Conservation (phyloP, 1,139 yeast species). For the Saccharomyces hybrid region DNA sequence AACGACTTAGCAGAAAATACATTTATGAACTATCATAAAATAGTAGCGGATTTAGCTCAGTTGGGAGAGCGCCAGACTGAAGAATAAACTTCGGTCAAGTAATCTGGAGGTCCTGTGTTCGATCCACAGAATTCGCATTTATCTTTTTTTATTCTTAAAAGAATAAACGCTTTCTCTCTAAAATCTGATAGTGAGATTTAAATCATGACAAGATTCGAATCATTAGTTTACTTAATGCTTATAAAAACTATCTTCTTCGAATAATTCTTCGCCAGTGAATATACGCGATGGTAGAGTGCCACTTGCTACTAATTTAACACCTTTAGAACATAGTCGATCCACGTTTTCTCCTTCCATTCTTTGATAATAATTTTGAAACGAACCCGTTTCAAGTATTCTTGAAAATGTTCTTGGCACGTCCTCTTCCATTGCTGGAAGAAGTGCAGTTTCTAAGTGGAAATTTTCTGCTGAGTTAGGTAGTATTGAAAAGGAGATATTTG, state of each 20-base stretch:
- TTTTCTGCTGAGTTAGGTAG: constrained; percentile 2
- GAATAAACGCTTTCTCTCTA: too few relatives aligned
- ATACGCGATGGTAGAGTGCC: constrained; percentile 18
- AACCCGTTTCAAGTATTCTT: constrained; percentile 8
- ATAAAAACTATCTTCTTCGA: constrained; percentile 25
- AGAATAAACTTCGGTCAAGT: constrained; percentile 12
- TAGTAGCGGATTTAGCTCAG: constrained; percentile 12
- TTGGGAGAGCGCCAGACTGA: constrained; percentile 16
- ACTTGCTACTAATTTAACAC: background rate
- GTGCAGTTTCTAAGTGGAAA: constrained; percentile 1
- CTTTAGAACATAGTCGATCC: background rate
- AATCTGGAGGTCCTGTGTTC: constrained; percentile 87
- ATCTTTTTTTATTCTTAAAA: too few relatives aligned
- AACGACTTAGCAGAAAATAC: too few relatives aligned
- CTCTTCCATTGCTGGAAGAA: constrained; percentile 4
- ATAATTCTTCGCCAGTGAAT: constrained; percentile 16
- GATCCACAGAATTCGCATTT: constrained; percentile 76
- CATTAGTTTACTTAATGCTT: constrained; percentile 11
- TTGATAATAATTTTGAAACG: background rate
- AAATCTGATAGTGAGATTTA: too few relatives aligned
- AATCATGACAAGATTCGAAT: background rate
- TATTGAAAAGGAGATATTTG: constrained; percentile 6
- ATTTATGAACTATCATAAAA: too few relatives aligned
- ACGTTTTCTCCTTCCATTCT: constrained; percentile 1
- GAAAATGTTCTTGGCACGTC: constrained; percentile 11